A percentile compares a stretch with the other conserved stretches of the same genome.
Conservation (phyloP, 352 stramenopile species). For the Pythium biforme region DNA sequence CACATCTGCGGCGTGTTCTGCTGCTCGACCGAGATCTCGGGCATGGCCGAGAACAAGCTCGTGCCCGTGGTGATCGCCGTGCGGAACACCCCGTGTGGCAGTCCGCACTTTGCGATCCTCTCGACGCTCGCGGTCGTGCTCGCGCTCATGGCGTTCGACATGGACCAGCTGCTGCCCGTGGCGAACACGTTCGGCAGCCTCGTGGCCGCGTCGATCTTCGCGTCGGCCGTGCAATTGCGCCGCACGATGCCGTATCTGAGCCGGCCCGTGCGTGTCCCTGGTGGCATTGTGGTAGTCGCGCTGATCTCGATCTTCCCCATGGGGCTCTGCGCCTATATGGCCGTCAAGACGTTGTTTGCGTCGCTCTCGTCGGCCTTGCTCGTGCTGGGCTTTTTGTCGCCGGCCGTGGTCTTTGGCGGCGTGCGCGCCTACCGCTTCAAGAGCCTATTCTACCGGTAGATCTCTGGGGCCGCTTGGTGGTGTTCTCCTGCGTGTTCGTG, state of each 20-base stretch:
- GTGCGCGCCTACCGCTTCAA: slow-evolving; percentile 5
- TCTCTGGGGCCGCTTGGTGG: too few species aligned
- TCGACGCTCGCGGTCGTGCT: slow-evolving; percentile 11
- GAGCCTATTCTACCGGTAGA: slow-evolving; percentile 11
- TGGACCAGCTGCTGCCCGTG: slow-evolving; percentile 66
- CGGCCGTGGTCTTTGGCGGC: slow-evolving; percentile 8
- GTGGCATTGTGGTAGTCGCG: slow-evolving; percentile 13
- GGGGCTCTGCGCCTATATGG: slow-evolving; percentile 20
- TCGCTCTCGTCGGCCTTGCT: slow-evolving; percentile 9
- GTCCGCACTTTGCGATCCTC: slow-evolving; percentile 30
- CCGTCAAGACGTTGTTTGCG: slow-evolving; percentile 13
- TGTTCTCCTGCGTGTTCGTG: too few species aligned
- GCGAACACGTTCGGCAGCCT: slow-evolving; percentile 83
- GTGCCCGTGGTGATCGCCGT: slow-evolving; percentile 73
- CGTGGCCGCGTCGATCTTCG: slow-evolving; percentile 73
- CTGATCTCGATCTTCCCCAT: slow-evolving; percentile 15
- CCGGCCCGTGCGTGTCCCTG: slow-evolving; percentile 33
- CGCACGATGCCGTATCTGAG: slow-evolving; percentile 38
- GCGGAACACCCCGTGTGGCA: slow-evolving; percentile 21
- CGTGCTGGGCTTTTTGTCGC: slow-evolving; percentile 14
- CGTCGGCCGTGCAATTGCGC: slow-evolving; percentile 78
- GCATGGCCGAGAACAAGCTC: slow-evolving; percentile 74
- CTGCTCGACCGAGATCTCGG: slow-evolving; percentile 77
- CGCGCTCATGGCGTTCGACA: slow-evolving; percentile 26
- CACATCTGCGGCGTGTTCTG: slow-evolving; percentile 86